Evolutionary conservation across 345 rosid genomes (phyloP).

Genomic region (Murraya koenigii): DNA sequence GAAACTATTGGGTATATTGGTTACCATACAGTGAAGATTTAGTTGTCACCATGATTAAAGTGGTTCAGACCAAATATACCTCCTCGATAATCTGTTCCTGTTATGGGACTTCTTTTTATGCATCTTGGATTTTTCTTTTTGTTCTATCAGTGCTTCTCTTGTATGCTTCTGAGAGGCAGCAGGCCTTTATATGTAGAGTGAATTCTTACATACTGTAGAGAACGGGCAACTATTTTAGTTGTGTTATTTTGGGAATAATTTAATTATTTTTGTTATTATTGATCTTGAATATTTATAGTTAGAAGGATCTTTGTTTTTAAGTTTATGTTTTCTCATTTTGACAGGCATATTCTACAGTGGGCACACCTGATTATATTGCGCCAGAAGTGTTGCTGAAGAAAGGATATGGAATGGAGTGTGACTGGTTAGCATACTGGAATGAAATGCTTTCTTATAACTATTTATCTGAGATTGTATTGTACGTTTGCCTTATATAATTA

Average conservation of each 20-base stretch:
- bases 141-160: neutral
- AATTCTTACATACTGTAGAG: neutral
- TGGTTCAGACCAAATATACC: neutral
- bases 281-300: neutral
- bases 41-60: neutral
- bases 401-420: constrained; percentile 95
- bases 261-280: neutral
- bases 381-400: constrained; percentile 91
- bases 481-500: neutral
- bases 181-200: neutral
- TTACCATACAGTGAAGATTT: neutral
- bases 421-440: constrained; percentile 56
- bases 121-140: neutral
- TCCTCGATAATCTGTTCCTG: neutral
- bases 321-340: constrained; percentile 20
- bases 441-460: neutral
- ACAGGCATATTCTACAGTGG: constrained; percentile 92
- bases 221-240: neutral
- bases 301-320: neutral
- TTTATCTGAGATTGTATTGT: neutral
- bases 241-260: neutral
- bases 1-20: neutral
- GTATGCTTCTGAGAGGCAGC: neutral
- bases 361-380: constrained; percentile 97
- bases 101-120: neutral